Evolutionary conservation across 306 rosid genomes (phyloP).

Genomic region (Acacia acuminata): DNA sequence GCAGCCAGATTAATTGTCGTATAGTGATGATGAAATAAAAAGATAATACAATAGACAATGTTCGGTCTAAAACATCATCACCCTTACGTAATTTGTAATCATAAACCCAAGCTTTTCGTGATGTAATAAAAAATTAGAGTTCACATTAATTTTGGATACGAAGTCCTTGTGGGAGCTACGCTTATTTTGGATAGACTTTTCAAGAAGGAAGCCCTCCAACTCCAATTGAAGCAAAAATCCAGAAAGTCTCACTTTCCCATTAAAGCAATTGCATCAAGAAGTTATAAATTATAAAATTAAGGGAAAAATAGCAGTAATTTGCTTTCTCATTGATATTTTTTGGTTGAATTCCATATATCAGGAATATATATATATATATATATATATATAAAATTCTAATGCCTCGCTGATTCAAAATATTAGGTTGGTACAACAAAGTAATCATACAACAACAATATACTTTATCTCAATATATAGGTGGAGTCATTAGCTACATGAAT

Average conservation of each 20-base stretch:
- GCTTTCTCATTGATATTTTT: not conserved
- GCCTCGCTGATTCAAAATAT: too few species aligned
- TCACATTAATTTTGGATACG: not conserved
- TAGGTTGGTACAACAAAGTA: not conserved
- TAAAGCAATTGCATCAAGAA: not conserved
- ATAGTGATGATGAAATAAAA: not conserved
- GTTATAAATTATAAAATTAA: not conserved
- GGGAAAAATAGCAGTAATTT: not conserved
- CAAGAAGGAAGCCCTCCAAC: not conserved
- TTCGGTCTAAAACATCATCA: not conserved
- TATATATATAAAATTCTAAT: too few species aligned
- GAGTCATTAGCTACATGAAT: too few species aligned
- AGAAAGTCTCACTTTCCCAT: not conserved
- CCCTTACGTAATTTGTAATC: not conserved
- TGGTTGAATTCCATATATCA: too few species aligned
- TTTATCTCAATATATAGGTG: too few species aligned
- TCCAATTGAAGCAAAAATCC: not conserved
- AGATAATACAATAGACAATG: not conserved
- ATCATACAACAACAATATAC: too few species aligned
- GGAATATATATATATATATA: too few species aligned
- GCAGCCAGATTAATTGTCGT: not conserved
- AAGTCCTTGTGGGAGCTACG: not conserved
- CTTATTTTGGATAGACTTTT: not conserved
- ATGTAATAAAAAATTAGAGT: not conserved
- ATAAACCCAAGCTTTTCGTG: not conserved